phyloP scores from a whole-genome alignment of 352 stramenopile species.

The Aphanomyces stellatus region DNA sequence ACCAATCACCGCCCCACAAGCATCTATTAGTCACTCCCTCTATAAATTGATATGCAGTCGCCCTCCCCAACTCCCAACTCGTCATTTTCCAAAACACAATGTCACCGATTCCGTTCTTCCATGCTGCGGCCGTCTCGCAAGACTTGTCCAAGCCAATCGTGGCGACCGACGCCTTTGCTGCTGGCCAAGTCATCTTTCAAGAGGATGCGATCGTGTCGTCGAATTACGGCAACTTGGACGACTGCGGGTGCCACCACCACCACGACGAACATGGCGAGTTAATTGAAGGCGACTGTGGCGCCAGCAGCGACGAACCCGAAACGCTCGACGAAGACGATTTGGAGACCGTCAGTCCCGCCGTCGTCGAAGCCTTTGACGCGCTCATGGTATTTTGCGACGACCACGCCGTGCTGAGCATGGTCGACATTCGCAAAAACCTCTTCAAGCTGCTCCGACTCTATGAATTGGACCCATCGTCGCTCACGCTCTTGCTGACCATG shows the following conservation, averaged over 20 bases:
- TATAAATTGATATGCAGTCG: not conserved
- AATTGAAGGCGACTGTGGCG: too few relatives aligned
- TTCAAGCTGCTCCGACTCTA: conserved; percentile 45
- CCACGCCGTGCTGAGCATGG: conserved; percentile 35
- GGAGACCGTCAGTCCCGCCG: not conserved
- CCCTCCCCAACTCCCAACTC: not conserved
- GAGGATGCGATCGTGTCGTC: conserved; percentile 58
- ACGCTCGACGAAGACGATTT: conserved; percentile 12
- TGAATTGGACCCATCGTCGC: conserved; percentile 46
- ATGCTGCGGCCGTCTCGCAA: not conserved
- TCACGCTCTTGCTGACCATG: not conserved
- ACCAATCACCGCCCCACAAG: too few relatives aligned
- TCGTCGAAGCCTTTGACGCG: conserved; percentile 2
- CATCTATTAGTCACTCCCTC: too few relatives aligned
- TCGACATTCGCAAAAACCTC: conserved; percentile 51
- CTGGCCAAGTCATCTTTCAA: conserved; percentile 64
- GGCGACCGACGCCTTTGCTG: conserved; percentile 27
- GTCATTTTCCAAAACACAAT: not conserved
- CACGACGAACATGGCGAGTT: not conserved
- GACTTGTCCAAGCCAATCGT: conserved; percentile 9
- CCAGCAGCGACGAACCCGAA: not conserved
- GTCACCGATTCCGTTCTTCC: not conserved
- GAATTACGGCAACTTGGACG: not conserved
- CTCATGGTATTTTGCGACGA: conserved; percentile 14
- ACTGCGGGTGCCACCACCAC: not conserved